A percentile compares a stretch with the other conserved stretches of the same genome.
Evolutionary conservation across 306 rosid species (phyloP).

Genomic region (Nissolia schottii): DNA sequence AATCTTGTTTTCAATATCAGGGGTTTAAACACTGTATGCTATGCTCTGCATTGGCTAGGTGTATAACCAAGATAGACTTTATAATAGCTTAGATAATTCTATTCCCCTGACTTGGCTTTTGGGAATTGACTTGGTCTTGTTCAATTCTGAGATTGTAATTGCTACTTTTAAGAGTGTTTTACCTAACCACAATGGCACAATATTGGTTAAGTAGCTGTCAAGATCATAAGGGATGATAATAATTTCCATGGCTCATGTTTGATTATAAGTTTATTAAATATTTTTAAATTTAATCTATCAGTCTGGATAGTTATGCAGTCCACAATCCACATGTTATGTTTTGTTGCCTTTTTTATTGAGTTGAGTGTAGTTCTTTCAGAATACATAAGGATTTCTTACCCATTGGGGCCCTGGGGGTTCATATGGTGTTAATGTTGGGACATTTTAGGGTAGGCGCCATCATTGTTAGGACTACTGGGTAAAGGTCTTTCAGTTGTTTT

Average conservation of each 20-base stretch:
- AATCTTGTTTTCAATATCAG: too few species aligned
- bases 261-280: too few species aligned
- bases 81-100: too few species aligned
- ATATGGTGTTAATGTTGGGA: neutral
- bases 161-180: neutral
- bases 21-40: too few species aligned
- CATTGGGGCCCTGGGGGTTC: neutral
- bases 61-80: too few species aligned
- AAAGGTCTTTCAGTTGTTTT: neutral
- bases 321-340: neutral
- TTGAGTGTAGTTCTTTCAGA: neutral
- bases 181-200: neutral
- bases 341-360: neutral
- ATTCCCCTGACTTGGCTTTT: too few species aligned
- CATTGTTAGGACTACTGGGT: neutral
- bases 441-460: neutral
- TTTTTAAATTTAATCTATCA: neutral
- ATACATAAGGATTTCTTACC: neutral
- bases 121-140: too few species aligned
- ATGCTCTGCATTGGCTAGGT: too few species aligned
- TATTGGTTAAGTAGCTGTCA: neutral
- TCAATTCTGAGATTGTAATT: too few species aligned
- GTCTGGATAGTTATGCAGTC: neutral
- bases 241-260: neutral
- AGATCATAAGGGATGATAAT: neutral